phyloP scores from a whole-genome alignment of 1,284 basidiomycete species.

The Cystobasidiaceae sp. region DNA sequence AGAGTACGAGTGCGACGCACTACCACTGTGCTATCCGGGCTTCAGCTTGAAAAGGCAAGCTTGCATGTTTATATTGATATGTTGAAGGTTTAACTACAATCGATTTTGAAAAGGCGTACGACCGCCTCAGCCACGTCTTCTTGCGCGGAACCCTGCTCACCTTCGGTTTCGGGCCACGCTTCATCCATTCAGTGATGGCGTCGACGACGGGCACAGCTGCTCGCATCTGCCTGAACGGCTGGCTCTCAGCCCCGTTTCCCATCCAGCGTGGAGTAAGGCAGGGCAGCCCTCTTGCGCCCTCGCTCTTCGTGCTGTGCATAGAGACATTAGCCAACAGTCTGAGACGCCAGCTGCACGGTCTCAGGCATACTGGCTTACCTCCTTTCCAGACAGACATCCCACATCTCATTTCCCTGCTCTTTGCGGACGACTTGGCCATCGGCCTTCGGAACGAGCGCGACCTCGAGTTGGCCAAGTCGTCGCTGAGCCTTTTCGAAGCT shows the following conservation, averaged over 20 bases:
- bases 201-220: neutral
- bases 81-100: constrained; percentile 5
- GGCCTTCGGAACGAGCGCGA: neutral
- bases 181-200: neutral
- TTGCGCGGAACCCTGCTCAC: neutral
- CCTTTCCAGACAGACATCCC: neutral
- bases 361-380: neutral
- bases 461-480: neutral
- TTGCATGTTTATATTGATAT: too few relatives aligned
- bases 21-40: too few relatives aligned
- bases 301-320: neutral
- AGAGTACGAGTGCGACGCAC: too few relatives aligned
- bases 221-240: neutral
- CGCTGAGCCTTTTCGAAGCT: neutral
- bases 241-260: neutral
- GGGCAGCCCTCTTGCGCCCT: neutral
- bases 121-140: constrained; percentile 6
- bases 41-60: too few relatives aligned
- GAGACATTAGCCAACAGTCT: neutral
- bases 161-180: constrained; percentile 3
- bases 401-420: neutral
- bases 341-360: neutral
- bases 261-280: neutral
- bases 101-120: constrained; percentile 25
- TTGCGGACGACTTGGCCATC: neutral